Conservation (phyloP, 139 green algal species). For the Nannochloris sp. region DNA sequence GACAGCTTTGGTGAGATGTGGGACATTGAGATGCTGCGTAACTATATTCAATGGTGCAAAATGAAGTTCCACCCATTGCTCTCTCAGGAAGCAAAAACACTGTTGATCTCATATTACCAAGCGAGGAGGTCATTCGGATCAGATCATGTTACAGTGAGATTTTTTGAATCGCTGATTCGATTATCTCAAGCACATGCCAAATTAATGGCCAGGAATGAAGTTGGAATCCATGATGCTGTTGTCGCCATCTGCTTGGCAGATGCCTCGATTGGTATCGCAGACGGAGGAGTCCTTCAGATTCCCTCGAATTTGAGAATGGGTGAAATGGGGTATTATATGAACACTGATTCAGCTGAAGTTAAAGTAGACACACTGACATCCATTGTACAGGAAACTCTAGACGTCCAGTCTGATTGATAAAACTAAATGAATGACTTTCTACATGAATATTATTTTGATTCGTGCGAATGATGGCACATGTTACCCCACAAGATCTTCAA, state of each 20-base stretch:
- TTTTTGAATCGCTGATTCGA: constrained; percentile 80
- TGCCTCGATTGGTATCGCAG: constrained; percentile 3
- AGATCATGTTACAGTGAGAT: constrained; percentile 61
- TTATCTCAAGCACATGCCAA: constrained; percentile 78
- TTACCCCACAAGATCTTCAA: not conserved
- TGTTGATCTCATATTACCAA: constrained; percentile 72
- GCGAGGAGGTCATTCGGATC: constrained; percentile 32
- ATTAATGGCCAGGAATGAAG: constrained; percentile 43
- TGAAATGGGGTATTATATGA: not conserved
- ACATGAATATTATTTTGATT: not conserved
- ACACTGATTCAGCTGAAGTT: not conserved
- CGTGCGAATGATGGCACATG: not conserved
- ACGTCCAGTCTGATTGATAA: not conserved
- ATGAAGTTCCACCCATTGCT: constrained; percentile 35
- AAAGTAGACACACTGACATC: not conserved
- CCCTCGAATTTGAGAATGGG: not conserved
- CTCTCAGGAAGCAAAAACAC: constrained; percentile 36
- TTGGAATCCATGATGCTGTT: constrained; percentile 51
- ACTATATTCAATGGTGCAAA: constrained; percentile 72
- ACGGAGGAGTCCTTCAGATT: not conserved
- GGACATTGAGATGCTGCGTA: constrained; percentile 46
- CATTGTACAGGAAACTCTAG: not conserved
- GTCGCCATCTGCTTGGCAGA: constrained; percentile 50
- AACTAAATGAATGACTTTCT: too few species aligned
- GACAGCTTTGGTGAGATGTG: constrained; percentile 26